phyloP scores from a whole-genome alignment of 2,329 filamentous ascomycete species.

The Diplodia mutila region DNA sequence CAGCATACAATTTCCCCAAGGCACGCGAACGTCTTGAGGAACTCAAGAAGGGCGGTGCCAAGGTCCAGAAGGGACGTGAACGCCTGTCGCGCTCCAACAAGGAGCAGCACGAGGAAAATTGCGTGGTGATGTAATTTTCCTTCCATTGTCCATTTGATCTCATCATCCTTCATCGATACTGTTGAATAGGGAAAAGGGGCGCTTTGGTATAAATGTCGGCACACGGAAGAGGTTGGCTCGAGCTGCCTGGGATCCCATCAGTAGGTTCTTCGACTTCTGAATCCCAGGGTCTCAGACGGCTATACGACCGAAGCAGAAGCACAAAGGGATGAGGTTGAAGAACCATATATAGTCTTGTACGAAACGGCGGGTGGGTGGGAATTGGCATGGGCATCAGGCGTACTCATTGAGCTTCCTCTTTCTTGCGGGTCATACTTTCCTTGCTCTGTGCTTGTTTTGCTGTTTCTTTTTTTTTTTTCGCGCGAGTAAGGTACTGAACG shows the following conservation, averaged over 20 bases:
- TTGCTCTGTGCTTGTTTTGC: not conserved
- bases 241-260: not conserved
- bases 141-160: not conserved
- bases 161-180: not conserved
- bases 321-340: not conserved
- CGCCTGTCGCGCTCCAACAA: constrained; percentile 80
- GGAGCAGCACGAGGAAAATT: constrained; percentile 87
- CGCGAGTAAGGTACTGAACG: not conserved
- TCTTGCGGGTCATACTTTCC: not conserved
- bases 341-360: not conserved
- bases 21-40: constrained; percentile 92
- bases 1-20: constrained; percentile 93
- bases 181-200: not conserved
- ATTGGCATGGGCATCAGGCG: constrained; percentile 1
- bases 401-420: not conserved
- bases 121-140: constrained; percentile 71
- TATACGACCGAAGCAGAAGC: not conserved
- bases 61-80: constrained; percentile 73
- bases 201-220: not conserved
- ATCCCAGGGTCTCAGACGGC: not conserved
- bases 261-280: not conserved
- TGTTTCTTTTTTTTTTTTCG: not conserved
- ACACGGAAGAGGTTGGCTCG: not conserved
- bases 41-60: constrained; percentile 77
- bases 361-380: not conserved